Evolutionary conservation across 768 basidiomycete species (phyloP).

Genomic region (Phanerochaete carnosa): DNA sequence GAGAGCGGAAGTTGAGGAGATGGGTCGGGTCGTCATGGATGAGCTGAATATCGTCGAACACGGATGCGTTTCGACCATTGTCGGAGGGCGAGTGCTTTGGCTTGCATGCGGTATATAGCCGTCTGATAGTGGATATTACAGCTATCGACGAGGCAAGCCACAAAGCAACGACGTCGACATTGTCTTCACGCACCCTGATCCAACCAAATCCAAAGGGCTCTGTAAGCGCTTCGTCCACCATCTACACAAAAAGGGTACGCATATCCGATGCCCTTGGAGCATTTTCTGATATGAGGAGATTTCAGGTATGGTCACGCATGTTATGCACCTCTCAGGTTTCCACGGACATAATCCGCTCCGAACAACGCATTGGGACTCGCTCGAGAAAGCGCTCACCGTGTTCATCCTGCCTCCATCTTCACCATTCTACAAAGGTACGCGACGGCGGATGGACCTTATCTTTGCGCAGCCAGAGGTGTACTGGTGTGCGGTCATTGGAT

Average conservation of each 20-base stretch:
- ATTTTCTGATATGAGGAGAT: background rate
- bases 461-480: slow-evolving; percentile 74
- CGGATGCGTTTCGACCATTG: slow-evolving; percentile 73
- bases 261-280: background rate
- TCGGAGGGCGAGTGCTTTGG: slow-evolving; percentile 62
- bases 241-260: slow-evolving; percentile 55
- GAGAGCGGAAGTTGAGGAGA: slow-evolving; percentile 74
- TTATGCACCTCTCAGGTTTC: slow-evolving; percentile 71
- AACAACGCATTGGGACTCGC: slow-evolving; percentile 68
- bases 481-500: slow-evolving; percentile 88
- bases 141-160: slow-evolving; percentile 82
- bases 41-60: slow-evolving; percentile 60
- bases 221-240: slow-evolving; percentile 55
- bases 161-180: slow-evolving; percentile 88
- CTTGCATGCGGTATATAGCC: background rate
- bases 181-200: slow-evolving; percentile 72
- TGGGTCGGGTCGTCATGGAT: slow-evolving; percentile 62
- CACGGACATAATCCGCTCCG: slow-evolving; percentile 51
- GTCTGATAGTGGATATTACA: slow-evolving; percentile 23
- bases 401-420: slow-evolving; percentile 55
- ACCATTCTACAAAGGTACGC: slow-evolving; percentile 33
- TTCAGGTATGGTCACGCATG: slow-evolving; percentile 71
- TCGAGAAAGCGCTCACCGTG: slow-evolving; percentile 84
- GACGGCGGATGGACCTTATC: slow-evolving; percentile 82
- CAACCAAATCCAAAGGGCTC: slow-evolving; percentile 53